These are phyloP conservation scores for Neofusicoccum cordaticola DNA, from an alignment of 2,329 filamentous ascomycete genomes.

Conservation along the genomic window DNA sequence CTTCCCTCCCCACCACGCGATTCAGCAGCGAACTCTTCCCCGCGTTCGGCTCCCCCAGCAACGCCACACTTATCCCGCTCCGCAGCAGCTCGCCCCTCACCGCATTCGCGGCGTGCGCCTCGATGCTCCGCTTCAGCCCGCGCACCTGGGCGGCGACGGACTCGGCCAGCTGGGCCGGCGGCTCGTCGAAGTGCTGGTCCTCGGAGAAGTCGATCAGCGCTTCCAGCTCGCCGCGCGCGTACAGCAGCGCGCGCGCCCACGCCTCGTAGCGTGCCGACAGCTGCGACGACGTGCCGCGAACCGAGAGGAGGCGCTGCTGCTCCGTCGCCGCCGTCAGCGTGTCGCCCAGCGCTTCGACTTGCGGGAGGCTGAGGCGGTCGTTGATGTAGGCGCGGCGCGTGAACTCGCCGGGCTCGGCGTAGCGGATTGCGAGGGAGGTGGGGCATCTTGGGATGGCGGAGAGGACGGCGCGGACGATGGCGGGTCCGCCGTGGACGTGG, in stretches of 20 bases:
- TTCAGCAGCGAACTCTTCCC: conserved; percentile 96
- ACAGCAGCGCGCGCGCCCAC: conserved; percentile 75
- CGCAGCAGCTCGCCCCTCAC: conserved; percentile 79
- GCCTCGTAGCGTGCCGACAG: conserved; percentile 72
- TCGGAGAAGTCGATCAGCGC: conserved; percentile 96
- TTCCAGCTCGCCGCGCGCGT: conserved; percentile 86
- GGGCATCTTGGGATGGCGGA: conserved; percentile 64
- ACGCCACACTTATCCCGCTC: conserved; percentile 78
- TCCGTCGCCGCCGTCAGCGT: conserved; percentile 71
- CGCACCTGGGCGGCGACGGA: conserved; percentile 67
- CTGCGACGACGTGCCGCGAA: conserved; percentile 68
- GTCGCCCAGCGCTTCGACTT: conserved; percentile 67
- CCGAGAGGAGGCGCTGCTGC: conserved; percentile 83
- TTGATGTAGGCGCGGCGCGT: conserved; percentile 90
- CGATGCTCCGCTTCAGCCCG: conserved; percentile 61
- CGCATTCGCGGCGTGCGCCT: conserved; percentile 70
- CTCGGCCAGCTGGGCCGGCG: conserved; percentile 66
- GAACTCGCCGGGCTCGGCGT: conserved; percentile 94
- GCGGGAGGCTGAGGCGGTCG: conserved; percentile 77
- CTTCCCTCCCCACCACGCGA: conserved; percentile 81
- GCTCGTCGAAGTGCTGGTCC: conserved; percentile 95
- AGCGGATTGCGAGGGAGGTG: conserved; percentile 57
- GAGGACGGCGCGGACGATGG: conserved; percentile 83
- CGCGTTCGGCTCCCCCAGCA: conserved; percentile 88
- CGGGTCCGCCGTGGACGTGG: conserved; percentile 89